A percentile compares a stretch with the other conserved stretches of the same genome.
Evolutionary conservation across 139 green algal species (phyloP).

Genomic region (Coelastrella sp.): DNA sequence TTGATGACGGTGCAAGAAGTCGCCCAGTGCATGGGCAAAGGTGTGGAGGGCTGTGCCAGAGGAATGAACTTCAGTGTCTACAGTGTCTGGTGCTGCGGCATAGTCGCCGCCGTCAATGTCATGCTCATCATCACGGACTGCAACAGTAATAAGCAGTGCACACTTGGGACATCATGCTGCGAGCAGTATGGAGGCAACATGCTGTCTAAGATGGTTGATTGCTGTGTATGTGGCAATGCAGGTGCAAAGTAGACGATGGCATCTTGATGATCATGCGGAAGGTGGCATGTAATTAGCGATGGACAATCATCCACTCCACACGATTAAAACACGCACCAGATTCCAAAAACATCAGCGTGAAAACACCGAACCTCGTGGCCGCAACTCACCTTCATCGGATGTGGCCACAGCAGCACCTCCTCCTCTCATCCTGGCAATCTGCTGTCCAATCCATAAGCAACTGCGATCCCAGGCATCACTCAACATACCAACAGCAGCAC

Average conservation of each 20-base stretch:
- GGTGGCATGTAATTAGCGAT: too few species aligned
- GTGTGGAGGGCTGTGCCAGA: neutral
- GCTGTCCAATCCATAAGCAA: slow-evolving; percentile 4
- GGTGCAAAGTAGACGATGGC: neutral
- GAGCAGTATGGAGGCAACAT: too few species aligned
- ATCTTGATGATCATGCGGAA: neutral
- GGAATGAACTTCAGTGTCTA: too few species aligned
- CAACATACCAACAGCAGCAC: neutral
- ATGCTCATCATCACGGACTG: neutral
- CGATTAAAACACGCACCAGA: too few species aligned
- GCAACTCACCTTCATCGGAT: neutral
- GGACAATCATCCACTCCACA: too few species aligned
- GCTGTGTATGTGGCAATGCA: too few species aligned
- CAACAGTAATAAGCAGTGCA: neutral
- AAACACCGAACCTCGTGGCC: too few species aligned
- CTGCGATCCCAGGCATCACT: neutral
- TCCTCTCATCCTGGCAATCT: neutral
- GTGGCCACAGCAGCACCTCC: neutral
- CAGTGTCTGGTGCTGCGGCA: neutral
- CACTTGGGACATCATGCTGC: too few species aligned
- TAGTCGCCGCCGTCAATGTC: slow-evolving; percentile 7
- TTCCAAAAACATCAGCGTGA: too few species aligned
- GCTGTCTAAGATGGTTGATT: too few species aligned
- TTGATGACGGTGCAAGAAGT: neutral
- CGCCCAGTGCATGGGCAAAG: neutral